These are phyloP conservation scores for Pistacia integerrima DNA, from an alignment of 345 rosid genomes.

Conservation along the genomic window DNA sequence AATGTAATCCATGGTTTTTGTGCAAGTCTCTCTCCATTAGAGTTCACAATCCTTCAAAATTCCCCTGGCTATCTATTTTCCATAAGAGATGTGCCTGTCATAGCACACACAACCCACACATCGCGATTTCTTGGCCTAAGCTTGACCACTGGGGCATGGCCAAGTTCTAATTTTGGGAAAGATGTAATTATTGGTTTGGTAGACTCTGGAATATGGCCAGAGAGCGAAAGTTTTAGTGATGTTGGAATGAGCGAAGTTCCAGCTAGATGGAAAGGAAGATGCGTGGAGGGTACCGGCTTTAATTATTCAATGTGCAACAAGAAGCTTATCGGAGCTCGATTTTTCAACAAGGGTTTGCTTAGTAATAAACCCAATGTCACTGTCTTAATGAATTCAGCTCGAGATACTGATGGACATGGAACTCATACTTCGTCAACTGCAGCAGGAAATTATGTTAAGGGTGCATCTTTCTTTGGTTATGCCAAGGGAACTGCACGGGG, in stretches of 20 bases:
- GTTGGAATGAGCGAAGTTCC: slow-evolving; percentile 36
- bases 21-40: neutral
- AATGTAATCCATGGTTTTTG: slow-evolving; percentile 3
- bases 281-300: slow-evolving; percentile 29
- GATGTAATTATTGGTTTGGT: slow-evolving; percentile 30
- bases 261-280: slow-evolving; percentile 37
- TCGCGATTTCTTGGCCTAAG: neutral
- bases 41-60: neutral
- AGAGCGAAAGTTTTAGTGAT: slow-evolving; percentile 38
- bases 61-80: neutral
- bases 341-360: slow-evolving; percentile 29
- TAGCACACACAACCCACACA: neutral
- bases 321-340: slow-evolving; percentile 40
- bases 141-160: slow-evolving; percentile 3
- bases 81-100: neutral
- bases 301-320: slow-evolving; percentile 32
- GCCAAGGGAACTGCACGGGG: slow-evolving; percentile 29
- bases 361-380: slow-evolving; percentile 19
- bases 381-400: slow-evolving; percentile 29
- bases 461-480: slow-evolving; percentile 36
- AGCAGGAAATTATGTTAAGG: slow-evolving; percentile 32
- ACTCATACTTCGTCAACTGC: slow-evolving; percentile 39
- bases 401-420: slow-evolving; percentile 34
- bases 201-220: slow-evolving; percentile 41
- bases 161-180: slow-evolving; percentile 22